These are phyloP conservation scores for Claviceps fusiformis DNA, from an alignment of 2,329 filamentous ascomycete genomes.

Conservation along the genomic window DNA sequence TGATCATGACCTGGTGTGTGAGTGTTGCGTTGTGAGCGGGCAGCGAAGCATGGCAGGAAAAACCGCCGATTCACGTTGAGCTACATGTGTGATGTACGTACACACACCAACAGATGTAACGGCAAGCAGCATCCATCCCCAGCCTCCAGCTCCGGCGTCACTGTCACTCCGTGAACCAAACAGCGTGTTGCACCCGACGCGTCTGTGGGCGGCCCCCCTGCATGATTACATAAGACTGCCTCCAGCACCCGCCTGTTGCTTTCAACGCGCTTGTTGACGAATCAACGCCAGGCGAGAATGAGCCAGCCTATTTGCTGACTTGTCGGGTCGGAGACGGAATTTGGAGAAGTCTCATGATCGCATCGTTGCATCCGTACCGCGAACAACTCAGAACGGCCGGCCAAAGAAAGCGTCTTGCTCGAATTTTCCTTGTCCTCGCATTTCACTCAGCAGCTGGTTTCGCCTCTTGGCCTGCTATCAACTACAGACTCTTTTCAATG, in stretches of 20 bases:
- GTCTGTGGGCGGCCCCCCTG: neutral
- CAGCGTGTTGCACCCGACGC: neutral
- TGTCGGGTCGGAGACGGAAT: neutral
- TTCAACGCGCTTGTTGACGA: neutral
- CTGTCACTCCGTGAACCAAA: neutral
- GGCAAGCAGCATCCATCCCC: no score
- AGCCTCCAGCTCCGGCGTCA: no score
- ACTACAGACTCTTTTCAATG: constrained; percentile 31
- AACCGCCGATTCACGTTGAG: neutral
- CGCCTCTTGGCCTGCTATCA: neutral
- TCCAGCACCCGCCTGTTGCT: no score
- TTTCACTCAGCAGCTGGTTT: neutral
- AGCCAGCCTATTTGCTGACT: neutral
- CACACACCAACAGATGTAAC: neutral
- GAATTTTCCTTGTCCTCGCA: neutral
- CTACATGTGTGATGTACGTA: no score
- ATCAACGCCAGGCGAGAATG: neutral
- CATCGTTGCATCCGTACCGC: neutral
- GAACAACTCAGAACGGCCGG: neutral
- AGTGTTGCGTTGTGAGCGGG: constrained; percentile 1
- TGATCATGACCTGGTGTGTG: constrained; percentile 9
- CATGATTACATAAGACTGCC: neutral
- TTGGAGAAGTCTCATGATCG: neutral
- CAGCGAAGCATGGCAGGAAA: constrained; percentile 1
- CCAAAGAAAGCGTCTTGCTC: neutral